phyloP scores from a whole-genome alignment of 2,329 filamentous ascomycete species.

The Plenodomus lindquistii region DNA sequence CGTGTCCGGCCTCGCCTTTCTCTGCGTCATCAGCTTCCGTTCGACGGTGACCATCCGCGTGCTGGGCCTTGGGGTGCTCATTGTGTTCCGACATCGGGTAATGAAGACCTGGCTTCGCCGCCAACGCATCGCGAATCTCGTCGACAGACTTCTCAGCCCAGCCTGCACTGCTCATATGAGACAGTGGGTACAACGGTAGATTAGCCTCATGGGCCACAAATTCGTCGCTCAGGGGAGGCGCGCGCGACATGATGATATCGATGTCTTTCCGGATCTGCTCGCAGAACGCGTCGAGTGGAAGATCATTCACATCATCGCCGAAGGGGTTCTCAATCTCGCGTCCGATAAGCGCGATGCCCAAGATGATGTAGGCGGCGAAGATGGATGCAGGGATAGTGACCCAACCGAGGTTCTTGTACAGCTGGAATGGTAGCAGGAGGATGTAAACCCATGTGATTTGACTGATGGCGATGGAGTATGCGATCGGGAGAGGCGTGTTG shows the following conservation, averaged over 20 bases:
- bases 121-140: conserved; percentile 48
- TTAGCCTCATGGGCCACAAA: conserved; percentile 56
- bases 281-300: conserved; percentile 69
- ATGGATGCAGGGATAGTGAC: conserved; percentile 78
- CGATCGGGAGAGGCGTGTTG: conserved; percentile 78
- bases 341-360: conserved; percentile 75
- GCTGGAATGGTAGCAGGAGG: conserved; percentile 78
- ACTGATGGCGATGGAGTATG: conserved; percentile 81
- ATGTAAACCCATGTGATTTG: conserved; percentile 88
- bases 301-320: conserved; percentile 80
- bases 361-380: conserved; percentile 76
- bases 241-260: conserved; percentile 68
- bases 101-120: conserved; percentile 33
- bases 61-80: conserved; percentile 10
- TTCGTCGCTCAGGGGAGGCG: conserved; percentile 54
- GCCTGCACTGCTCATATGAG: conserved; percentile 34
- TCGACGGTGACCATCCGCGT: conserved; percentile 6
- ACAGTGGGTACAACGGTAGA: conserved; percentile 60
- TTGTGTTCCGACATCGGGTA: conserved; percentile 12
- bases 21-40: conserved; percentile 16
- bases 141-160: conserved; percentile 43
- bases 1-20: conserved; percentile 11
- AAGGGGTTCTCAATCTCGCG: conserved; percentile 86
- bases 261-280: conserved; percentile 72
- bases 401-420: conserved; percentile 66